phyloP scores from a whole-genome alignment of 208 protist species.

The Naegleria fowleri region DNA sequence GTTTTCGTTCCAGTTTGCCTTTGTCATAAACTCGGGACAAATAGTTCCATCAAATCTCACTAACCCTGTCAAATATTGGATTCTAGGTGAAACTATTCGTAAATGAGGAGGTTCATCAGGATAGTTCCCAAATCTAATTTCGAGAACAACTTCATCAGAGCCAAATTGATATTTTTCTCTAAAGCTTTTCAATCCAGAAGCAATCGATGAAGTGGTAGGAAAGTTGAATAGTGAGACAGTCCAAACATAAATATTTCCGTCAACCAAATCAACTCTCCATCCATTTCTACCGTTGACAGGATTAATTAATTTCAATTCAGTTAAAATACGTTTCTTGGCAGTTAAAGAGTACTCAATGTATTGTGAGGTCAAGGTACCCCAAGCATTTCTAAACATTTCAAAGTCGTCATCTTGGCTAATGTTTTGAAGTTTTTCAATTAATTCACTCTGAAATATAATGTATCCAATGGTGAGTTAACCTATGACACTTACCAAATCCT shows the following conservation, averaged over 20 bases:
- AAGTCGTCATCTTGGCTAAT: neutral
- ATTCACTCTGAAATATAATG: no score
- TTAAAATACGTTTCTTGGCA: neutral
- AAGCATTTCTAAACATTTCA: neutral
- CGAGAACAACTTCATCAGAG: neutral
- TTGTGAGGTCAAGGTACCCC: neutral
- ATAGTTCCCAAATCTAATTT: neutral
- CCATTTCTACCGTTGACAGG: neutral
- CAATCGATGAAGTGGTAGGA: neutral
- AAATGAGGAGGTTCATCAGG: slow-evolving; percentile 1
- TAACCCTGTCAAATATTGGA: neutral
- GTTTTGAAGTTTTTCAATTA: neutral
- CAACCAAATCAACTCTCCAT: neutral
- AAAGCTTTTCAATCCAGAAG: neutral
- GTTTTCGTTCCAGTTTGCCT: neutral
- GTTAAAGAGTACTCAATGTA: neutral
- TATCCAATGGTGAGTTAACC: no score
- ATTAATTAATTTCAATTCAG: neutral
- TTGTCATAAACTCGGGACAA: neutral
- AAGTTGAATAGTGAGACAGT: neutral
- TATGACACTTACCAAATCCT: neutral
- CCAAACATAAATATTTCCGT: neutral
- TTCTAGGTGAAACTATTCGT: neutral
- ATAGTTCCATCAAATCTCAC: neutral
- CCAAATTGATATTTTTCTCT: neutral